Evolutionary conservation across 495 filamentous ascomycete species (phyloP).

Genomic region (Xylaria curta): DNA sequence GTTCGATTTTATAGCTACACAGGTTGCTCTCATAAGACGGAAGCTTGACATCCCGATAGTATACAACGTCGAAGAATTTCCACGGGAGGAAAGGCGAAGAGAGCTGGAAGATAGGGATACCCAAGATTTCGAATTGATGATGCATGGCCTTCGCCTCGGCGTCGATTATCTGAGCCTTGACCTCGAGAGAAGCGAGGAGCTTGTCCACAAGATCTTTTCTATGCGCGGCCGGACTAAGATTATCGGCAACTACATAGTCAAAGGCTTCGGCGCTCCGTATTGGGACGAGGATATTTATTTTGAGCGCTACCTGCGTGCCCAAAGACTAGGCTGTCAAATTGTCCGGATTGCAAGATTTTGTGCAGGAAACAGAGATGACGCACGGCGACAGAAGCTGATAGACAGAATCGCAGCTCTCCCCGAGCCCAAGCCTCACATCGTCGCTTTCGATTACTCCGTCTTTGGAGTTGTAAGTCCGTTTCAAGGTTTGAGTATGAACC

Average conservation of each 20-base stretch:
- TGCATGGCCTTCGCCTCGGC: conserved; percentile 72
- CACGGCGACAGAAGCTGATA: conserved; percentile 62
- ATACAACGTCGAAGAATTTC: conserved; percentile 65
- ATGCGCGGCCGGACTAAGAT: conserved; percentile 72
- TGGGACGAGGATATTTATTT: conserved; percentile 70
- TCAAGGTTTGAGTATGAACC: conserved; percentile 71
- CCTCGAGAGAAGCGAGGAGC: conserved; percentile 59
- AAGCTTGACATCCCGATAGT: conserved; percentile 72
- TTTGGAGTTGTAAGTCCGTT: conserved; percentile 71
- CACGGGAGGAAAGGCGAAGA: conserved; percentile 52
- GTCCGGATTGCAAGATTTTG: conserved; percentile 72
- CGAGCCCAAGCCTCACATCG: conserved; percentile 63
- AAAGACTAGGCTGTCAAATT: conserved; percentile 70
- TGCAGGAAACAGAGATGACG: conserved; percentile 63
- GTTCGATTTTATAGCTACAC: conserved; percentile 59
- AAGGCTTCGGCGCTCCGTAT: conserved; percentile 54
- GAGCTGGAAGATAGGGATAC: conserved; percentile 47
- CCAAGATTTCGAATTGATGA: conserved; percentile 65
- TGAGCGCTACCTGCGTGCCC: conserved; percentile 62
- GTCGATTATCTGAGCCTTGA: conserved; percentile 78
- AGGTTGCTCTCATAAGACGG: conserved; percentile 66
- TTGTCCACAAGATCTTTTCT: conserved; percentile 60
- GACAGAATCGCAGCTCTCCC: conserved; percentile 55
- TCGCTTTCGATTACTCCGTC: conserved; percentile 75
- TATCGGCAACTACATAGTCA: conserved; percentile 69